A percentile compares a stretch with the other conserved stretches of the same genome.
Evolutionary conservation across 495 filamentous ascomycete genomes (phyloP).

Genomic region (Wilcoxina mikolae): DNA sequence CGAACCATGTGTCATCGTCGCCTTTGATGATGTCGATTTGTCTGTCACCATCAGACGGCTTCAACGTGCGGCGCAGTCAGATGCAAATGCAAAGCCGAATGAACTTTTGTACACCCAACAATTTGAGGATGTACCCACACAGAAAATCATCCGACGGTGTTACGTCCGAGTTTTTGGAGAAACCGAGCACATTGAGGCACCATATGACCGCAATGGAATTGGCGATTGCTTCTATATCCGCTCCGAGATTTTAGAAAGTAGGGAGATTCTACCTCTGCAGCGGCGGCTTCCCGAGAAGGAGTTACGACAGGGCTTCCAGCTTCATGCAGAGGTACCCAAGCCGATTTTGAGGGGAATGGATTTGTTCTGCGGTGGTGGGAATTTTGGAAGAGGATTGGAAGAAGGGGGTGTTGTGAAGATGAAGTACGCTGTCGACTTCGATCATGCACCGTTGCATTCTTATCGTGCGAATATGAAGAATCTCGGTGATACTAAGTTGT

Average conservation of each 20-base stretch:
- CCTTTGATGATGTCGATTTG: not conserved
- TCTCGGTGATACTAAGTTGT: constrained; percentile 34
- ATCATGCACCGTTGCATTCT: constrained; percentile 46
- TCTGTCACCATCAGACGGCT: not conserved
- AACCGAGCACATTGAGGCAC: constrained; percentile 37
- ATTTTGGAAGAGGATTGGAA: constrained; percentile 58
- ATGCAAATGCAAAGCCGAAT: constrained; percentile 35
- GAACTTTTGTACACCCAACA: constrained; percentile 49
- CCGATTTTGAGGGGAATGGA: constrained; percentile 42
- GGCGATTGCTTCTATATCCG: constrained; percentile 52
- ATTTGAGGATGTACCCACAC: constrained; percentile 29
- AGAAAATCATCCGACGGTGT: constrained; percentile 40
- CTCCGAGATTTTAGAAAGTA: constrained; percentile 21
- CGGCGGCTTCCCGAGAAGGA: not conserved
- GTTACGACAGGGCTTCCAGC: constrained; percentile 44
- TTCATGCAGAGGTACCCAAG: constrained; percentile 10
- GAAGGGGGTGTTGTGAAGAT: constrained; percentile 51
- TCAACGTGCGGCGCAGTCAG: not conserved
- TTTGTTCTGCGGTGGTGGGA: constrained; percentile 60
- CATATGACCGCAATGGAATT: constrained; percentile 48
- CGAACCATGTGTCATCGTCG: not conserved
- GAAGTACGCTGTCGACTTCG: constrained; percentile 50
- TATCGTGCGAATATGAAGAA: constrained; percentile 46
- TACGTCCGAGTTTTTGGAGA: constrained; percentile 41
- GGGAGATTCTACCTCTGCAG: constrained; percentile 7